Evolutionary conservation across 2,329 filamentous ascomycete genomes (phyloP).

Genomic region (Cryphonectria japonica): DNA sequence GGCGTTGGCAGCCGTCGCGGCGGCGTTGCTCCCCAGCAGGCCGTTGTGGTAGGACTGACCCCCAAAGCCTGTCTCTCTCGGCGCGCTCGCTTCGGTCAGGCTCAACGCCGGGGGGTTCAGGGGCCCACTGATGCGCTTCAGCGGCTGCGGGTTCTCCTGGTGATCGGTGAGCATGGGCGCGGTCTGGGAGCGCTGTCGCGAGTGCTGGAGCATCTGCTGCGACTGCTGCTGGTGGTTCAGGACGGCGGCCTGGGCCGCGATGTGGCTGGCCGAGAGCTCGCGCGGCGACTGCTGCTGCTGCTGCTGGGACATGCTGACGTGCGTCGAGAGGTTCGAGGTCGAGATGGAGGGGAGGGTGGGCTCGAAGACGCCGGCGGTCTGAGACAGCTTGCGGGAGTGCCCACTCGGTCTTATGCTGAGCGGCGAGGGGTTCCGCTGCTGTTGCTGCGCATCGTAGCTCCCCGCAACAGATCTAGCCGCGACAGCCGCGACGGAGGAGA

Average conservation of each 20-base stretch:
- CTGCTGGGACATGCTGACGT: conserved; percentile 51
- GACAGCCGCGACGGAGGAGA: conserved; percentile 38
- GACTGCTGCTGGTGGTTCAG: conserved; percentile 60
- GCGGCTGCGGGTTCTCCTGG: conserved; percentile 41
- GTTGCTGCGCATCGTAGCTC: conserved; percentile 29
- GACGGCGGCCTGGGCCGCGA: conserved; percentile 78
- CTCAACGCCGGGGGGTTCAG: conserved; percentile 66
- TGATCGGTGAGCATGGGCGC: conserved; percentile 60
- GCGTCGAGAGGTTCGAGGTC: conserved; percentile 55
- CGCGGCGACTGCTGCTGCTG: conserved; percentile 52
- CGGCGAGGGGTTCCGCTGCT: conserved; percentile 46
- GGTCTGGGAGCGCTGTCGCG: conserved; percentile 74
- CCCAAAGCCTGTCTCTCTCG: conserved; percentile 59
- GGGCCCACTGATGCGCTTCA: conserved; percentile 53
- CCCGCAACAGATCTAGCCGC: conserved; percentile 29
- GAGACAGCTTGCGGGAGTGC: conserved; percentile 69
- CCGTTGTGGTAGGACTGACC: conserved; percentile 63
- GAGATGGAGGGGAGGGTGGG: conserved; percentile 68
- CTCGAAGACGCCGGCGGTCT: conserved; percentile 78
- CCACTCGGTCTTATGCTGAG: conserved; percentile 42
- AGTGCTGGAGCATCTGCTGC: conserved; percentile 51
- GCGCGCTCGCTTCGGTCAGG: conserved; percentile 67
- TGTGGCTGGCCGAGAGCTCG: conserved; percentile 69
- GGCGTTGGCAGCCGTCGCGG: conserved; percentile 72
- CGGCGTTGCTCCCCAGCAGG: conserved; percentile 60